Evolutionary conservation across 331 rosid species (phyloP), one percentile per base, ranked within the genome.

Genomic region (Dryas integrifolia): DNA sequence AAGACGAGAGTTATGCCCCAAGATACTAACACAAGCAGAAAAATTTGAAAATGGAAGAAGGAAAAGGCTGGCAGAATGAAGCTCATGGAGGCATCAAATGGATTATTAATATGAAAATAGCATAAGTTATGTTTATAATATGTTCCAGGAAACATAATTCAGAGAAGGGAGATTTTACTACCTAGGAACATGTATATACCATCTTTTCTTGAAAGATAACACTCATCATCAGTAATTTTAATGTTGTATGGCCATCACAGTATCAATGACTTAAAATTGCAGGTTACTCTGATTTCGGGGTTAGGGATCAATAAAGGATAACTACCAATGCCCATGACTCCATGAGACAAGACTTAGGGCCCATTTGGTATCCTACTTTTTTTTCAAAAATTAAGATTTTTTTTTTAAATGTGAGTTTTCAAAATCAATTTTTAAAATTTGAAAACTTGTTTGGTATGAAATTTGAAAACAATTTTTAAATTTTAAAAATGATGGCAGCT

Each of bases 11-110:
- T 38, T 12, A 39, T 40, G 16, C 40, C 60, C 14, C 51, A 30
- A 44, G 3, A 55, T 55, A 59, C 72, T 64, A 70, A 58, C 67
- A 44, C 21, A 74, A 55, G 9, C 7, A 65, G 59, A 30, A 38
- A 39, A 49, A 43, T 38, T 5, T 53, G 26, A 24, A 65, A 39
- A 45, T 50, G 67, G 62, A 38, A 16, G 53, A 56, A 71, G n/a
- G 30, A 4, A 55, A 51, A 67, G 7, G 3, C 76, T 72, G 44
- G 58, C 13, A 30, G 0, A 11, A 50, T 15, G n/a, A 43, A 58
- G 41, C 57, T 24, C 52, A 26, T 35, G 30, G 18, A 71, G 58
- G 15, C 35, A 72, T 58, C 9, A 44, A 58, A 45, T 38, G 24
- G 9, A 44, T 35, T 47, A 66, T 12, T 66, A 1, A 14, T 46